Base-by-base conservation (phyloP, 1,284 basidiomycete species). In the Boletus mariae region DNA sequence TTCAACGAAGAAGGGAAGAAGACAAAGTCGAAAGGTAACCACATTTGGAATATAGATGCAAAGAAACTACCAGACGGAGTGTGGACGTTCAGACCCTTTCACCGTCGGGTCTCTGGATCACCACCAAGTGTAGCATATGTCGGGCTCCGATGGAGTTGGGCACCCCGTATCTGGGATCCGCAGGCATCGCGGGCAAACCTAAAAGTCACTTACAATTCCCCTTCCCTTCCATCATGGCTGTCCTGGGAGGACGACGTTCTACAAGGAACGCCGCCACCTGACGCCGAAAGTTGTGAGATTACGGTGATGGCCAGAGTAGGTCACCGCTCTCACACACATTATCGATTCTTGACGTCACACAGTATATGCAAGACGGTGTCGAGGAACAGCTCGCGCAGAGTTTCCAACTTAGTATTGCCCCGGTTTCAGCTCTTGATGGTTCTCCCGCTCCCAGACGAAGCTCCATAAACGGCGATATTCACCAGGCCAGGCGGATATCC, bases 1-100 rank as follows among this genome's bases (percentile, higher is more conserved):
- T 99, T 96, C 80, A 99, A 99, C 70, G 94, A 98, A 66, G 97
- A 99, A 70, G 97, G 94, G 34, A 98, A 98, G 73, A 99, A 99
- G 75, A 92, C 95, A 32, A 99, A 99, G 75, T 96, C 94, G 50
- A 98, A 98, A 77, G 97, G 97, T 49, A 99, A 99, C 72, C 96
- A 99, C 68, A 97, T 99, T 60, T 99, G 97, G 97, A 96, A 95
- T 67, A 90, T 99, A 47, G 94, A 98, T 63, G 97, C 94, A 17
- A 93, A 88, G 73, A 98, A 94, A 66, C 66, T 73, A 9, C 70
- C 75, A 10, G 87, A 91, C 35, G 85, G 87, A 35, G 76, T 81
- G 52, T 99, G 96, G 94, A 80, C 86, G 48, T 99, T 99, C 75
- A 82, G 94, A 49, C 87, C 94, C 17, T 98, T 98, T 75, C 78